Base-by-base conservation (phyloP, 2,329 filamentous ascomycete genomes). In the Sarocladiaceae sp. region DNA sequence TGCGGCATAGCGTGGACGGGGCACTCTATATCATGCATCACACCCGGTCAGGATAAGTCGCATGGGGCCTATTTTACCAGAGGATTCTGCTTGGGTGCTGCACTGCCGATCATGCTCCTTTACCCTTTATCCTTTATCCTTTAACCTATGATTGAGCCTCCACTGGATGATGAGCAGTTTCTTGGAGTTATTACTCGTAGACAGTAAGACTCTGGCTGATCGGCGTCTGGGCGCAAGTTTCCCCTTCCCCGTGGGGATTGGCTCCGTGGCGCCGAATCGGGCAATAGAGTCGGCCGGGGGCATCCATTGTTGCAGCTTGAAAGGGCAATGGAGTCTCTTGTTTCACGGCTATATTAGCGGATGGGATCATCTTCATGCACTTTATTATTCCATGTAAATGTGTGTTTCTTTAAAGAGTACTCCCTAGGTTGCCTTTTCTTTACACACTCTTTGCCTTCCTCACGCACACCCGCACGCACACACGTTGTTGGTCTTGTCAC, bases 231-330 rank as follows among this genome's bases (percentile, higher is more conserved):
- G n/a, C n/a, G n/a, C n/a, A n/a, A n/a, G n/a, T n/a, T n/a, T n/a
- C n/a, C n/a, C n/a, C n/a, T n/a, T n/a, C n/a, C 23, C 37, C 23
- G 23, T 41, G 37, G 37, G 37, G 37, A 41, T 41, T 41, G 23
- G 37, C 23, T 41, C 37, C 37, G 37, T 41, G 12, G 23, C 15
- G 15, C 37, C 37, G 23, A 41, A 41, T 41, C 37, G 37, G 37
- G 37, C 4, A 41, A 18, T 18, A 27, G 26, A 3, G 19, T 3
- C 13, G 21, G n/a, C 29, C 37, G 37, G 37, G 29, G 19, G 18
- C 29, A 24, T 18, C n/a, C 13, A 29, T 7, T 3, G 37, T 41
- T 41, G 26, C 37, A 29, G 18, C 26, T 41, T 41, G 24, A 19
- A 29, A 24, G 15, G 15, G 20, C 13, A 39, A 9, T 21, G 6